A percentile compares a stretch with the other conserved stretches of the same genome.
phyloP scores from a whole-genome alignment of 2,329 filamentous ascomycete genomes.

The Pseudonectria buxi region DNA sequence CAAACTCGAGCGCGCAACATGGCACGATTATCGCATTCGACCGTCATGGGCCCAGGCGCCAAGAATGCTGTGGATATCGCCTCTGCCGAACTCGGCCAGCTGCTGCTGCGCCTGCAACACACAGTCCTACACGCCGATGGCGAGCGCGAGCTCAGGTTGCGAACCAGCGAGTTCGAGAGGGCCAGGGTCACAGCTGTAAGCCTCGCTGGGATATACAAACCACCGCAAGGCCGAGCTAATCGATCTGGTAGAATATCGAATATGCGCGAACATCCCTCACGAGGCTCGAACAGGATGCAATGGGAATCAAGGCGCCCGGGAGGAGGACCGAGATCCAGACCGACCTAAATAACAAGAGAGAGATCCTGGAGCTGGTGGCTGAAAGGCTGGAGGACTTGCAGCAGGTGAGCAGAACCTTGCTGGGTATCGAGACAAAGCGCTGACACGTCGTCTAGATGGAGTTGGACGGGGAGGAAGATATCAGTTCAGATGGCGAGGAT shows the following conservation, averaged over 20 bases:
- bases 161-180: slow-evolving; percentile 60
- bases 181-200: slow-evolving; percentile 35
- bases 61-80: slow-evolving; percentile 23
- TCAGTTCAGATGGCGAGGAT: slow-evolving; percentile 49
- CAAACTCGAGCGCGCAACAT: slow-evolving; percentile 13
- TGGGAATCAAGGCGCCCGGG: slow-evolving; percentile 49
- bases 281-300: slow-evolving; percentile 62
- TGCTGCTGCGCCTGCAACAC: slow-evolving; percentile 60
- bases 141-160: slow-evolving; percentile 50
- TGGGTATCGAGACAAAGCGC: neutral
- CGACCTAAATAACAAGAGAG: slow-evolving; percentile 58
- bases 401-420: slow-evolving; percentile 38
- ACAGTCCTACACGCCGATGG: slow-evolving; percentile 56
- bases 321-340: slow-evolving; percentile 55
- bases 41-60: slow-evolving; percentile 4
- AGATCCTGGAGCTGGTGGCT: slow-evolving; percentile 57
- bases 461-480: slow-evolving; percentile 28
- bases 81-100: slow-evolving; percentile 49
- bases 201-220: neutral
- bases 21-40: slow-evolving; percentile 20
- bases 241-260: slow-evolving; percentile 55
- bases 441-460: slow-evolving; percentile 24
- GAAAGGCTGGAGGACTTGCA: slow-evolving; percentile 63
- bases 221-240: slow-evolving; percentile 1
- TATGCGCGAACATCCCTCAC: slow-evolving; percentile 63